Conservation (phyloP, 192 early-diverging fungal genomes). For the Entomortierella parvispora region DNA sequence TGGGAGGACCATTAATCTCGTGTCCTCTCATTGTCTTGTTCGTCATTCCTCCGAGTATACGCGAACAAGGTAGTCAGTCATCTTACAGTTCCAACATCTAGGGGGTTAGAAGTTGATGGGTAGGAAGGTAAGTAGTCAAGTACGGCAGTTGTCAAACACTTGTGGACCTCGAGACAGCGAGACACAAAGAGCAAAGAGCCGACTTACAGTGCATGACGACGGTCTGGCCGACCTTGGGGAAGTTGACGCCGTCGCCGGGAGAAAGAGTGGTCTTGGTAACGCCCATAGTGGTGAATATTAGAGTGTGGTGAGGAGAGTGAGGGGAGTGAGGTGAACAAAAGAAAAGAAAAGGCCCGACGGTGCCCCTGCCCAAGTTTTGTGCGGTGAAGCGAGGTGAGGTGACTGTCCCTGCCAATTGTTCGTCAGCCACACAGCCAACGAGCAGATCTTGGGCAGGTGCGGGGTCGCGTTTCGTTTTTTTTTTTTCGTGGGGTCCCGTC, state of each 20-base stretch:
- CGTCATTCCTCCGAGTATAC: constrained; percentile 50
- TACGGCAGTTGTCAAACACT: not conserved
- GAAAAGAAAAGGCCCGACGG: not conserved
- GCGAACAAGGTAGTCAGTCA: constrained; percentile 34
- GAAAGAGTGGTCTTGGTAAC: constrained; percentile 19
- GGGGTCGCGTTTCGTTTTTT: not conserved
- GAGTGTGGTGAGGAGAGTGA: not conserved
- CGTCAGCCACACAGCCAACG: too few relatives aligned
- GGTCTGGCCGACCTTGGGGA: constrained; percentile 60
- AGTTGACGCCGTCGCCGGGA: constrained; percentile 26
- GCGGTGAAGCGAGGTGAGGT: too few relatives aligned
- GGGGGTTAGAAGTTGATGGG: not conserved
- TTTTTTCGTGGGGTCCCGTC: constrained; percentile 10
- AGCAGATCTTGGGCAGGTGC: too few relatives aligned
- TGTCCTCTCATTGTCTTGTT: too few relatives aligned
- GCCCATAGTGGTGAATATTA: constrained; percentile 19
- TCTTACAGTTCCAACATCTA: constrained; percentile 46
- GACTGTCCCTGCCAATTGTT: too few relatives aligned
- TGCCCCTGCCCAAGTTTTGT: not conserved
- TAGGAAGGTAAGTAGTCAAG: not conserved
- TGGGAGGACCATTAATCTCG: too few relatives aligned
- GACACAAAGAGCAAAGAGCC: constrained; percentile 23
- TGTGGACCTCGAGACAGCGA: not conserved
- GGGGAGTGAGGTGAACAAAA: not conserved
- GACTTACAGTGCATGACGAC: constrained; percentile 69